Evolutionary conservation across 2,329 filamentous ascomycete genomes (phyloP), one percentile per base, ranked within the genome.

Genomic region (Penicillium paneum): DNA sequence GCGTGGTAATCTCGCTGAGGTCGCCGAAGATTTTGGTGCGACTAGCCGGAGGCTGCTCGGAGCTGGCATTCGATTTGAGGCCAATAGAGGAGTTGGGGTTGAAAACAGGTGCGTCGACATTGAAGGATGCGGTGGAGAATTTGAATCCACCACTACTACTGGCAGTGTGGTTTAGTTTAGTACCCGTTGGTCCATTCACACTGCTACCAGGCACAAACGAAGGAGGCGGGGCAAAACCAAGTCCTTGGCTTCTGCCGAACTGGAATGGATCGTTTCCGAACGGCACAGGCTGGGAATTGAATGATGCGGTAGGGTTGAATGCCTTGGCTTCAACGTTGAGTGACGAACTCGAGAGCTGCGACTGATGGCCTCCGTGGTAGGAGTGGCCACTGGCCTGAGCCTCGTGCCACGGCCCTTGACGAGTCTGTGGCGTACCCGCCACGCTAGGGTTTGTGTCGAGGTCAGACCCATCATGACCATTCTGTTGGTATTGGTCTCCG

Each of bases 321-420:
- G 94, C 90, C 43, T 91, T 89, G 0, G 93, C 93, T 58, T 88
- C 84, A 29, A 95, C 91, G 65, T 97, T 97, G 63, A 97, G 82
- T 62, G 87, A 92, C 0, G 91, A 90, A 40, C 86, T 73, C 0
- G 80, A 92, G 3, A 85, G 79, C 64, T 88, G 90, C 67, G 86
- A 87, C 17, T 79, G 81, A 66, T 91, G 88, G 11, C 78, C 50
- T 13, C n/a, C 74, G 15, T 57, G 59, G 45, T 71, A 74, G 5
- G 71, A 72, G 38, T 60, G 61, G 47, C 57, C 55, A 52, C 70
- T 73, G 19, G 64, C 61, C 47, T 71, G 67, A 17, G 68, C 44
- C 50, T 71, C 67, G 45, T 74, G 71, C 68, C 69, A 74, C 7
- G 67, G 59, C 12, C 60, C 62, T 36, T 70, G 66, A 31, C 67